These are phyloP conservation scores for Tylopilus balloui DNA, from an alignment of 768 basidiomycete species.

Conservation along the genomic window DNA sequence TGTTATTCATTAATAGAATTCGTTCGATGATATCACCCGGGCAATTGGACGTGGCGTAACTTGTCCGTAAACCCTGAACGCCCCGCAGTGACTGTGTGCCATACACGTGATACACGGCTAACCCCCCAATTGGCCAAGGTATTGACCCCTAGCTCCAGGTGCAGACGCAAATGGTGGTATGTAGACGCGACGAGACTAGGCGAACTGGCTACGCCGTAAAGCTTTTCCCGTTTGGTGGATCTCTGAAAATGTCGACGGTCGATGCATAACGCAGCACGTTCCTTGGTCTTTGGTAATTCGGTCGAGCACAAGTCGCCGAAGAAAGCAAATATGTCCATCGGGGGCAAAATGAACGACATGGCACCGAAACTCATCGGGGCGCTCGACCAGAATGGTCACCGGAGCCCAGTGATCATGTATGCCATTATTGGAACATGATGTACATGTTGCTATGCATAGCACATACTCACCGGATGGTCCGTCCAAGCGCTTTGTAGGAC, in stretches of 20 bases:
- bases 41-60: not conserved
- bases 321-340: conserved; percentile 2
- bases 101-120: not conserved
- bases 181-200: not conserved
- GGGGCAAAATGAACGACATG: not conserved
- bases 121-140: too few relatives aligned
- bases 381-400: conserved; percentile 3
- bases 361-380: conserved; percentile 13
- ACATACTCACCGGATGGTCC: not conserved
- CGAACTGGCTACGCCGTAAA: conserved; percentile 1
- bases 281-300: not conserved
- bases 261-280: not conserved
- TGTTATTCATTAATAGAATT: too few relatives aligned
- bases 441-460: not conserved
- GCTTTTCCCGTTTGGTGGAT: not conserved
- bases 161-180: not conserved
- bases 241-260: conserved; percentile 1
- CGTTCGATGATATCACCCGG: conserved; percentile 11
- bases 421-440: conserved; percentile 10
- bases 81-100: conserved; percentile 1
- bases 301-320: not conserved
- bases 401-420: not conserved
- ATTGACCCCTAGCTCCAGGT: not conserved
- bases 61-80: conserved; percentile 9
- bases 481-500: not conserved